A percentile compares a stretch with the other conserved stretches of the same genome.
phyloP scores from a whole-genome alignment of 345 rosid species.

The Salix udensis region DNA sequence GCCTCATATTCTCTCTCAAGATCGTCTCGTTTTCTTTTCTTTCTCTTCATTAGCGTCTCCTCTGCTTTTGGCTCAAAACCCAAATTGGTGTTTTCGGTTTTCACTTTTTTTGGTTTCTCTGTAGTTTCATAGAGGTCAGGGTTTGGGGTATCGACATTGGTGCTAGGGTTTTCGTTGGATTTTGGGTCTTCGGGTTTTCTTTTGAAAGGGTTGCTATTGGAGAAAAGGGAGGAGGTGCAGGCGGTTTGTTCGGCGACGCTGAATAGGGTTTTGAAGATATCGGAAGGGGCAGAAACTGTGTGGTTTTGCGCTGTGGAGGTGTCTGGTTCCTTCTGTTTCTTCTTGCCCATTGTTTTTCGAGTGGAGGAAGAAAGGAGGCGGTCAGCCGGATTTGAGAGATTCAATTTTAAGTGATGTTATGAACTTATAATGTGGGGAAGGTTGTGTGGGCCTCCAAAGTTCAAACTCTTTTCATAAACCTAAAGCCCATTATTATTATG shows the following conservation, averaged over 20 bases:
- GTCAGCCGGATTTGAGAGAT: background rate
- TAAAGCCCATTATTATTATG: background rate
- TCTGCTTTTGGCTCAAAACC: background rate
- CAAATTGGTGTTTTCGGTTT: conserved; percentile 14
- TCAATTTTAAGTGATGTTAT: background rate
- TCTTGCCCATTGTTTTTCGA: conserved; percentile 33
- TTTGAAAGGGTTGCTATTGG: conserved; percentile 77
- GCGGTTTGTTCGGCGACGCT: conserved; percentile 27
- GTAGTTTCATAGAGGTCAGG: background rate
- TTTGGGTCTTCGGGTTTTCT: conserved; percentile 45
- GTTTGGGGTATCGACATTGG: background rate
- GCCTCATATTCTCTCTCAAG: conserved; percentile 74
- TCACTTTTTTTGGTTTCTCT: conserved; percentile 30
- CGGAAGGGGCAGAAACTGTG: conserved; percentile 21
- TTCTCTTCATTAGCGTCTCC: conserved; percentile 29
- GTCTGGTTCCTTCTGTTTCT: conserved; percentile 27
- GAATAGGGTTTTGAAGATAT: conserved; percentile 43
- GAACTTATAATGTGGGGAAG: background rate
- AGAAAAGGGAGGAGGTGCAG: conserved; percentile 51
- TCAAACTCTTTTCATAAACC: background rate
- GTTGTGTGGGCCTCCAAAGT: background rate
- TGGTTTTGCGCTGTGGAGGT: background rate
- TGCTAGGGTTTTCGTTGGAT: conserved; percentile 10
- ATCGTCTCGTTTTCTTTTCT: conserved; percentile 92
- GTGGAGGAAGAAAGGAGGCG: background rate